Base-by-base conservation (phyloP, 768 basidiomycete genomes). In the Rossbeevera mucosa region DNA sequence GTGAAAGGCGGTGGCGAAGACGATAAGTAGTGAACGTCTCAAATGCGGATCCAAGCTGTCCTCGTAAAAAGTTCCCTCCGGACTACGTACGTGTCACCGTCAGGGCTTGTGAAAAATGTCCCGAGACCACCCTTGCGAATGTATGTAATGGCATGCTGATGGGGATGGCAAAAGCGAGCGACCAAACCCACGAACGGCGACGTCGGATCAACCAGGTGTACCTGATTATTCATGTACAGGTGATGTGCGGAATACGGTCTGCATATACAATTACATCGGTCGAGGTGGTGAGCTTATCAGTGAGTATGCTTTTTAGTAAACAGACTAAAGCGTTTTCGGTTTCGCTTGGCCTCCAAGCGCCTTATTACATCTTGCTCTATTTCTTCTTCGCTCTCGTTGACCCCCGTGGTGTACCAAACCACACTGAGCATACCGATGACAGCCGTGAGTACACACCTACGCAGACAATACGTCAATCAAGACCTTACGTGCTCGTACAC, bases 331-430 rank as follows among this genome's bases (percentile, higher is more conserved):
- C 81, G 71, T 46, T 69, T 70, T 48, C 73, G 74, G 50, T 69
- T 71, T 54, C 72, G 77, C 72, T 88, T 92, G 49, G 71, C 76
- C 24, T 77, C 84, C 9, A 85, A 70, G 50, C 76, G 71, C 56
- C 71, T 69, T 56, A 77, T 71, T 48, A 80, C 81, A 68, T 91
- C 88, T 18, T 78, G 74, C 65, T 92, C 91, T 30, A 91, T 77
- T 72, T 95, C 93, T 58, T 84, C 84, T 38, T 92, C 91, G 42
- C 86, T 79, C 54, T 90, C 73, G 51, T 72, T 72, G 5, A 80
- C 82, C n/a, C 91, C 90, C 43, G 83, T 72, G 31, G 86, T 73
- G 70, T 98, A 98, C 92, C 94, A 98, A 33, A 83, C 73, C 26
- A 95, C 89, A 1, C 82, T 78, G 7, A 74, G 56, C 85, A 96